Percentiles rank a stretch among this genome's conserved stretches.
These are phyloP conservation scores for Carex parvula DNA, from an alignment of 176 grass and related monocot genomes.

Conservation along the genomic window DNA sequence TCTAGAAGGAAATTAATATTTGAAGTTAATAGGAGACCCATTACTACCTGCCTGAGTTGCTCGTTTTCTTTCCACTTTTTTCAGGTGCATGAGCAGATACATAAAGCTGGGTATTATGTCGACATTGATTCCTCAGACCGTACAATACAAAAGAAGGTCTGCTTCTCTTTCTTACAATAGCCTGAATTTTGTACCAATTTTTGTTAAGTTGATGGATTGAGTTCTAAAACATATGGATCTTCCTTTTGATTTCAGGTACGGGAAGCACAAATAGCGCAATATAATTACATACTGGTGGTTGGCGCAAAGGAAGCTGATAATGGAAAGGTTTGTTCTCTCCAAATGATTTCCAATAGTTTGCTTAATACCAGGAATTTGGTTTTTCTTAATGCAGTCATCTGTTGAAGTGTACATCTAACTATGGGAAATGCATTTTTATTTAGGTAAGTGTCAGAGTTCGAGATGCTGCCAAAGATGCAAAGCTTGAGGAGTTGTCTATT, in stretches of 20 bases:
- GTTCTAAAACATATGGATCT: background rate
- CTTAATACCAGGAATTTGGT: background rate
- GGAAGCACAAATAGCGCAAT: conserved; percentile 85
- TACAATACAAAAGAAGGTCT: conserved; percentile 97
- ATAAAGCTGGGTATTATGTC: conserved; percentile 69
- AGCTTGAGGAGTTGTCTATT: conserved; percentile 45
- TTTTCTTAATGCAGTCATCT: background rate
- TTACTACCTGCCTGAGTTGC: background rate
- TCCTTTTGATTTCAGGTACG: conserved; percentile 52
- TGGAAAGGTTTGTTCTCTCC: conserved; percentile 46
- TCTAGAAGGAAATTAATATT: background rate
- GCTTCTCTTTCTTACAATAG: conserved; percentile 1
- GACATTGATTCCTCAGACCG: conserved; percentile 75
- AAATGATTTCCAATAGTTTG: background rate
- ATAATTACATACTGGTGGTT: conserved; percentile 96
- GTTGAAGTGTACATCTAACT: conserved; percentile 18
- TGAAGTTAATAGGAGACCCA: background rate
- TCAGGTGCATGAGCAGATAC: conserved; percentile 68
- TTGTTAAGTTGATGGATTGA: background rate
- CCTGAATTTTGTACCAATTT: background rate
- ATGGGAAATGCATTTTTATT: conserved; percentile 10
- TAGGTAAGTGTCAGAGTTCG: conserved; percentile 76
- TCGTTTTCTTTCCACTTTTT: background rate
- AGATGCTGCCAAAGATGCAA: conserved; percentile 59
- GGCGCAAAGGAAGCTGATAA: conserved; percentile 77